Percentiles rank a stretch among this genome's conserved stretches.
These are phyloP conservation scores for Neospora caninum DNA, from an alignment of 169 alveolate genomes.

Conservation along the genomic window DNA sequence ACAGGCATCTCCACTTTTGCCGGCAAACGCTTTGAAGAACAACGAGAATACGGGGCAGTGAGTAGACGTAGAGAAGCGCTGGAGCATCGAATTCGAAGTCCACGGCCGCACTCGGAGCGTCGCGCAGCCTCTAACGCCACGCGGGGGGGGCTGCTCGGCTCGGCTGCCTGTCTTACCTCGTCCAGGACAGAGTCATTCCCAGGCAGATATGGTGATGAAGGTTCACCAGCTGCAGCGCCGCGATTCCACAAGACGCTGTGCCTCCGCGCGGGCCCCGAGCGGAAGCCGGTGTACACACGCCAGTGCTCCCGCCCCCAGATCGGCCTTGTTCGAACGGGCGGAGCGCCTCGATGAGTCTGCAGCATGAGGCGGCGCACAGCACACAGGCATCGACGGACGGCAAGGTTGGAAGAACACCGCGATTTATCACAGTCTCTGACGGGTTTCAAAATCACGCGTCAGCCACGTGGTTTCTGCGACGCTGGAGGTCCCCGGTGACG, in stretches of 20 bases:
- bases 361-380: background rate
- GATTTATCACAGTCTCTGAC: too few relatives aligned
- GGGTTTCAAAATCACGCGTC: too few relatives aligned
- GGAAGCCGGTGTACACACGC: slow-evolving; percentile 12
- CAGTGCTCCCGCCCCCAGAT: background rate
- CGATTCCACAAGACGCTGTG: slow-evolving; percentile 26
- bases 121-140: too few relatives aligned
- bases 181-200: slow-evolving; percentile 26
- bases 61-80: background rate
- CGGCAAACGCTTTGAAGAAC: too few relatives aligned
- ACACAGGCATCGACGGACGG: background rate
- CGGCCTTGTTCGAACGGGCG: slow-evolving; percentile 40
- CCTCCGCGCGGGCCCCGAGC: background rate
- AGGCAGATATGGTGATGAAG: slow-evolving; percentile 33
- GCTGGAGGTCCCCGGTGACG: too few relatives aligned
- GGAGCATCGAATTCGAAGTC: too few relatives aligned
- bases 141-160: too few relatives aligned
- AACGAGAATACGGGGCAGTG: too few relatives aligned
- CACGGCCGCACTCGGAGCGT: too few relatives aligned
- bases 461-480: too few relatives aligned
- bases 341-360: slow-evolving; percentile 11
- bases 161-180: background rate
- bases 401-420: too few relatives aligned
- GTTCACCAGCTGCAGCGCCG: slow-evolving; percentile 30
- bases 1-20: too few relatives aligned